A percentile compares a stretch with the other conserved stretches of the same genome.
Conservation (phyloP, 129 eudicot species). For the Flaveria linearis region DNA sequence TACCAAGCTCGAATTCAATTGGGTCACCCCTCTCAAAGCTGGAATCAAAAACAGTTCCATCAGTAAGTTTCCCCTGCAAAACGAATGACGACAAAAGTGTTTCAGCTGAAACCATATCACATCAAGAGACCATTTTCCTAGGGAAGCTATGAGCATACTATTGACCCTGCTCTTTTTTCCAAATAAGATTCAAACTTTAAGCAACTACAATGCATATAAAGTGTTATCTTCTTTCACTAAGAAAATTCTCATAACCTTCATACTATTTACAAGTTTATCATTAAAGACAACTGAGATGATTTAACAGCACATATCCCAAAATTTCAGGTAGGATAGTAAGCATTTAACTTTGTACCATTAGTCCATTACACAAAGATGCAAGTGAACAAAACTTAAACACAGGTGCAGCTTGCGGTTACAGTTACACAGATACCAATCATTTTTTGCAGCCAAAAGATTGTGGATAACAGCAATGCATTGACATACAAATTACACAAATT, state of each 20-base stretch:
- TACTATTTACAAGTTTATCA: slow-evolving; percentile 1
- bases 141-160: neutral
- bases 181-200: neutral
- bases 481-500: neutral
- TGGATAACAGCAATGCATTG: neutral
- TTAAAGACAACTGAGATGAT: neutral
- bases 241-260: slow-evolving; percentile 16
- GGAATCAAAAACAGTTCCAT: slow-evolving; percentile 98
- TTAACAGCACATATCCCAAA: neutral
- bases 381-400: neutral
- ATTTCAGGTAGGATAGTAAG: neutral
- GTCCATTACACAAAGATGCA: neutral
- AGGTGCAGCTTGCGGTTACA: slow-evolving; percentile 11
- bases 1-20: slow-evolving; percentile 89
- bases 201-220: neutral
- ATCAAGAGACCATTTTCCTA: neutral
- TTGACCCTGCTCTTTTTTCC: neutral
- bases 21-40: slow-evolving; percentile 99
- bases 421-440: neutral
- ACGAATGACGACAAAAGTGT: neutral
- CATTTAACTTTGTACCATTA: neutral
- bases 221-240: slow-evolving; percentile 11
- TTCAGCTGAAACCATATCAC: neutral
- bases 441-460: slow-evolving; percentile 5
- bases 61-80: slow-evolving; percentile 93